Conservation (phyloP, 768 basidiomycete species). For the Mycena amicta region DNA sequence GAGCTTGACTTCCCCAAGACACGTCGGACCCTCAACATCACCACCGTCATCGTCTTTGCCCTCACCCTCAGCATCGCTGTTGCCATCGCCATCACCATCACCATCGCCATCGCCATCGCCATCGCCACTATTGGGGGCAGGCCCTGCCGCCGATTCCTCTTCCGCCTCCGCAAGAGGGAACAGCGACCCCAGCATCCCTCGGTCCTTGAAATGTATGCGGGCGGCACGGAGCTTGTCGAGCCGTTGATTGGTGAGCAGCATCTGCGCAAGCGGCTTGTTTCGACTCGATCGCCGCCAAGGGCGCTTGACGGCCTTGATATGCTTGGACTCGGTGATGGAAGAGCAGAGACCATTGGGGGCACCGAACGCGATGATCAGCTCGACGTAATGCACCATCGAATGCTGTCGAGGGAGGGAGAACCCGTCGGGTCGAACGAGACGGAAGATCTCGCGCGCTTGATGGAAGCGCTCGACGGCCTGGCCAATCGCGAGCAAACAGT, state of each 20-base stretch:
- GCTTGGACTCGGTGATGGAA: constrained; percentile 24
- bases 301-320: constrained; percentile 22
- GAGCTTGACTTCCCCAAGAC: too few relatives aligned
- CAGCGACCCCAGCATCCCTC: constrained; percentile 12
- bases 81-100: too few relatives aligned
- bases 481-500: constrained; percentile 10
- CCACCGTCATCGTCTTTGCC: too few relatives aligned
- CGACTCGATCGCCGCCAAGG: constrained; percentile 22
- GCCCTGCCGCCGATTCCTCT: too few relatives aligned
- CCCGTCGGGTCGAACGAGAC: constrained; percentile 4
- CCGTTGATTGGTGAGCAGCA: constrained; percentile 18
- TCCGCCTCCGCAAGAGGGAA: too few relatives aligned
- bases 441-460: constrained; percentile 21
- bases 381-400: constrained; percentile 26
- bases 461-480: constrained; percentile 31
- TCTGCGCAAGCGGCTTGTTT: constrained; percentile 18
- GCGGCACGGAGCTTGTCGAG: constrained; percentile 4
- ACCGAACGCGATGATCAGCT: constrained; percentile 22
- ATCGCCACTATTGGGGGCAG: too few relatives aligned
- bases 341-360: constrained; percentile 25
- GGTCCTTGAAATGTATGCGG: neutral
- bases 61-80: too few relatives aligned
- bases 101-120: too few relatives aligned
- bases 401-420: constrained; percentile 31
- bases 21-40: too few relatives aligned